Conservation (phyloP, 2,329 filamentous ascomycete species). For the Hymenotorrendiella dingleyae region DNA sequence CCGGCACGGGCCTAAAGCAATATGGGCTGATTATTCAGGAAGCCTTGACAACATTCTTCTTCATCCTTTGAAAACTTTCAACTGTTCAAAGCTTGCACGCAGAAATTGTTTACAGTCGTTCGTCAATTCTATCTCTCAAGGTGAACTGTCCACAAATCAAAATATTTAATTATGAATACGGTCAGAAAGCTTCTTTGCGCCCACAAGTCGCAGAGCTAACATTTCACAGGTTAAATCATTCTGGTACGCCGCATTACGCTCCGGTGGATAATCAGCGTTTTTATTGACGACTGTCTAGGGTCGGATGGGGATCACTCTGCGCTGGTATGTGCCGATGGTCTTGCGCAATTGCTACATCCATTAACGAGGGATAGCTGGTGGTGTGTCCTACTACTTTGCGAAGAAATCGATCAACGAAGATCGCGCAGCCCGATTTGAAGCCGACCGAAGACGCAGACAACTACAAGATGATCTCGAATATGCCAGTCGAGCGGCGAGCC, state of each 20-base stretch:
- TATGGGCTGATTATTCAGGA: no score
- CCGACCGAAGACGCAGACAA: conserved; percentile 54
- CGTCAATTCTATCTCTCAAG: no score
- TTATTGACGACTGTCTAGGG: conserved; percentile 45
- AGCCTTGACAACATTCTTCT: no score
- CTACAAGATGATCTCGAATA: conserved; percentile 50
- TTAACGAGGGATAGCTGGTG: conserved; percentile 58
- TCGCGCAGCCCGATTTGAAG: conserved; percentile 64
- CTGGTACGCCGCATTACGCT: conserved; percentile 43
- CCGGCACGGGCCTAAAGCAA: no score
- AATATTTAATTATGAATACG: conserved; percentile 46
- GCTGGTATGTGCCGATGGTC: conserved; percentile 54
- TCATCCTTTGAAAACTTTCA: no score
- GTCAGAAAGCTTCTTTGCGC: conserved; percentile 32
- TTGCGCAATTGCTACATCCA: background rate
- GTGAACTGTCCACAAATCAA: no score
- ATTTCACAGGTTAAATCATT: conserved; percentile 57
- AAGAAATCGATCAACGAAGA: conserved; percentile 93
- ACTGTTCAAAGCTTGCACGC: no score
- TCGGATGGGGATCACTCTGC: conserved; percentile 88
- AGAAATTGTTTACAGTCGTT: no score
- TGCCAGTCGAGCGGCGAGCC: conserved; percentile 24
- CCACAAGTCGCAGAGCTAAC: conserved; percentile 12
- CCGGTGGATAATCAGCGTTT: conserved; percentile 6
- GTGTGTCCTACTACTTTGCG: conserved; percentile 89